Evolutionary conservation across 1,284 basidiomycete genomes (phyloP).

Genomic region (Trichosporon sp.): DNA sequence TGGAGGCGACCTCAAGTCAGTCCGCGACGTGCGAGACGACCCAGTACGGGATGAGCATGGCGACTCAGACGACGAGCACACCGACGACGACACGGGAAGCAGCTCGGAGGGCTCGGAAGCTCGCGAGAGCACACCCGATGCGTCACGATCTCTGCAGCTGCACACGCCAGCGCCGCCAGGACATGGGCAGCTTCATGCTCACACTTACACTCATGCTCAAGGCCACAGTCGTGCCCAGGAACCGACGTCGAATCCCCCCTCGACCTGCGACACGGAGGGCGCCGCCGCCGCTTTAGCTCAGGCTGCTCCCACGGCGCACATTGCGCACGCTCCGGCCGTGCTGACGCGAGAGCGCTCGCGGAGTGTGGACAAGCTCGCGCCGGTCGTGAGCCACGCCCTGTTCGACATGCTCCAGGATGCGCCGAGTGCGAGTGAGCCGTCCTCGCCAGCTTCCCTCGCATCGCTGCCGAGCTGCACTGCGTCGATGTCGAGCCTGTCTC

Average conservation of each 20-base stretch:
- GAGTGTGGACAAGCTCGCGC: neutral
- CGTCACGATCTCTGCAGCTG: neutral
- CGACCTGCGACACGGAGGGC: neutral
- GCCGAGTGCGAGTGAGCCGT: constrained; percentile 24
- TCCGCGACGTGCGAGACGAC: neutral
- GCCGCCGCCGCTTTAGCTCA: no score
- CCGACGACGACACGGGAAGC: neutral
- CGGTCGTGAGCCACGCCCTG: constrained; percentile 8
- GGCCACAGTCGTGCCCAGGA: neutral
- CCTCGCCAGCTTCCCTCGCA: constrained; percentile 30
- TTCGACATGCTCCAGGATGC: constrained; percentile 20
- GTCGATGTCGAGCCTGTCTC: constrained; percentile 25
- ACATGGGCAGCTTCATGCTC: no score
- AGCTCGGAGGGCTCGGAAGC: neutral
- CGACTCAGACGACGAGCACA: neutral
- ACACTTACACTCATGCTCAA: no score
- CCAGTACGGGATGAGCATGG: neutral
- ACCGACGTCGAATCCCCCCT: neutral
- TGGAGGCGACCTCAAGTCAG: neutral
- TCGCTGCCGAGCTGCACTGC: constrained; percentile 25
- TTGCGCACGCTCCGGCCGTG: neutral
- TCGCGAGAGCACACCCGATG: neutral
- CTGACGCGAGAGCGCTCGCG: neutral
- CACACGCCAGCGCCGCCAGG: neutral
- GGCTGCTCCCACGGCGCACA: neutral